Evolutionary conservation across 495 filamentous ascomycete species (phyloP), one percentile per base, ranked within the genome.

Genomic region (Penicillium malachiteum): DNA sequence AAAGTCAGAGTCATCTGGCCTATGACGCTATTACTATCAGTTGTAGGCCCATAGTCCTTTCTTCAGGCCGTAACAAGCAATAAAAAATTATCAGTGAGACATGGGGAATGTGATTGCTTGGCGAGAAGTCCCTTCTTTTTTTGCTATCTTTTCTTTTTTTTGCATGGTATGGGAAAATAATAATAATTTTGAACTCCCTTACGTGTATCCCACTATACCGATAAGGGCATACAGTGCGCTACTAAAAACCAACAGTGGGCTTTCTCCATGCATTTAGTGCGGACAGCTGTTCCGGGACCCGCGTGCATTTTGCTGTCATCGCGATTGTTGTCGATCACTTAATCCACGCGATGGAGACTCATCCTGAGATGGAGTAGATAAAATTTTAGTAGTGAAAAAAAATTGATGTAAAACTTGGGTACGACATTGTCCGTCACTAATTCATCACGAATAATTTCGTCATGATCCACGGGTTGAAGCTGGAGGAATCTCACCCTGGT

Each of bases 1-100:
- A 50, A 10, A 46, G 43, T 26, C 35, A 9, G 34, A 37, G 16
- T 50, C 48, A 37, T 50, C n/a, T 38, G 48, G 45, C 35, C 53
- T 33, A 54, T 54, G 44, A 54, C 43, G 37, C 11, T 50, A 34
- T 9, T 17, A 35, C 35, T 50, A 35, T 38, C 32, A 26, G 21
- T 26, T 26, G 21, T 4, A 4, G 21, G 21, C 33, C 21, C 30
- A 26, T 13, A 13, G 33, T 17, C 33, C 47, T 9, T 49, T 49
- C 47, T 38, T 38, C 33, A 37, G 31, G 26, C 45, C 33, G 16
- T n/a, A 37, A 18, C 21, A 32, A 5, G 21, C 13, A 8, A 16
- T 16, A 1, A 14, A 42, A 5, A 43, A 43, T 13, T 46, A 41
- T n/a, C 12, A n/a, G 26, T 46, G 26, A 46, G 43, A 46, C 43